Evolutionary conservation across 352 stramenopile genomes (phyloP).

Genomic region (Pythium folliculosum): DNA sequence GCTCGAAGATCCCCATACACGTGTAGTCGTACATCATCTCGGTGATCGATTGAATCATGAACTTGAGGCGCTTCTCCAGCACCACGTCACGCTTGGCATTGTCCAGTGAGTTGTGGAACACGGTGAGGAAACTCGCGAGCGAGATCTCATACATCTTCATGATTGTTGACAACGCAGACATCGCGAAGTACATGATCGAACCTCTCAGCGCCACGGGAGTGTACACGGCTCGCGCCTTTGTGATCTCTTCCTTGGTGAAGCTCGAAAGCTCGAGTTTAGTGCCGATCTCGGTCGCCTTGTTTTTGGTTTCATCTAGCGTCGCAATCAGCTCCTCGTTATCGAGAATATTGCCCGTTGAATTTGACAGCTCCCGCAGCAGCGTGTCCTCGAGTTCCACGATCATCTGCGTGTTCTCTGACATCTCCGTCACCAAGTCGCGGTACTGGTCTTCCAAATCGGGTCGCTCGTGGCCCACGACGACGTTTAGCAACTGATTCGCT

Average conservation of each 20-base stretch:
- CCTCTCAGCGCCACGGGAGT: constrained; percentile 90
- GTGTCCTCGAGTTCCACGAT: constrained; percentile 94
- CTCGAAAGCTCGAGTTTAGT: constrained; percentile 91
- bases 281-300: constrained; percentile 93
- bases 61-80: constrained; percentile 84
- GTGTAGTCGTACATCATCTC: constrained; percentile 97
- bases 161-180: constrained; percentile 90
- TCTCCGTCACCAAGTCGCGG: constrained; percentile 89
- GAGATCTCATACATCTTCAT: constrained; percentile 97
- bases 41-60: constrained; percentile 91
- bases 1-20: constrained; percentile 96
- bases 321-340: constrained; percentile 95
- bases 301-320: constrained; percentile 95
- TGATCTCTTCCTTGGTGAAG: constrained; percentile 95
- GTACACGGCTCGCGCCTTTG: constrained; percentile 89
- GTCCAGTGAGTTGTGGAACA: constrained; percentile 91
- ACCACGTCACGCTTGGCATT: constrained; percentile 91
- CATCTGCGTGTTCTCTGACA: constrained; percentile 92
- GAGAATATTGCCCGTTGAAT: constrained; percentile 91
- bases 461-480: constrained; percentile 93
- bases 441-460: constrained; percentile 94
- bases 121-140: constrained; percentile 90
- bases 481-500: constrained; percentile 93
- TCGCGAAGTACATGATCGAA: constrained; percentile 95
- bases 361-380: constrained; percentile 89